These are phyloP conservation scores for Coniella lustricola DNA, from an alignment of 2,329 filamentous ascomycete species.

Conservation along the genomic window DNA sequence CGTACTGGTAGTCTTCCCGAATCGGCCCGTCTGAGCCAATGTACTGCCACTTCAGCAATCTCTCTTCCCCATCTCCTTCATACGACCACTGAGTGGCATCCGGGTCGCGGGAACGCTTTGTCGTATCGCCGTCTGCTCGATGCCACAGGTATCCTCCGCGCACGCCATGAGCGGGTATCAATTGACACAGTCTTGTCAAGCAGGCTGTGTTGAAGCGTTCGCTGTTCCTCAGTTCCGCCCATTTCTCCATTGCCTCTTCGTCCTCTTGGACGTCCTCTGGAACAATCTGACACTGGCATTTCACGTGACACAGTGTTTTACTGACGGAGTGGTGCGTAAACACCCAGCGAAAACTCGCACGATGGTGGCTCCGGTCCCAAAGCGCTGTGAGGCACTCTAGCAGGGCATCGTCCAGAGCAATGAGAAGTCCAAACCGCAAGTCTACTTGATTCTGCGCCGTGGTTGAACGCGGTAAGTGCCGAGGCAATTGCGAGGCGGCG, in stretches of 20 bases:
- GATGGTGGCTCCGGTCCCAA: background rate
- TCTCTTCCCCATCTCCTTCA: background rate
- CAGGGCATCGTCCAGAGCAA: conserved; percentile 5
- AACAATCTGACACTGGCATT: background rate
- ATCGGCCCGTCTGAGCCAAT: background rate
- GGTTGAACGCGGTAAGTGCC: background rate
- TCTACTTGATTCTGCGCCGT: background rate
- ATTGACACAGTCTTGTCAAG: background rate
- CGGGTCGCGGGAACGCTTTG: background rate
- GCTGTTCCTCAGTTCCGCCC: background rate
- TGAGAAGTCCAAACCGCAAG: background rate
- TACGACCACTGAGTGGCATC: background rate
- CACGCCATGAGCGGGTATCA: conserved; percentile 8
- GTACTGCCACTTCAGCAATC: background rate
- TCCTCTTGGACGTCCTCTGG: background rate
- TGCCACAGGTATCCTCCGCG: background rate
- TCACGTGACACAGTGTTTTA: no score
- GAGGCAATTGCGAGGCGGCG: background rate
- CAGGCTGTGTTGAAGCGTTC: conserved; percentile 3
- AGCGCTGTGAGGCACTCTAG: background rate
- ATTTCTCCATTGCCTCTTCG: background rate
- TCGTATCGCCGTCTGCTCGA: background rate
- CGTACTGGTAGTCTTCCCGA: background rate
- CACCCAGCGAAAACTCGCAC: conserved; percentile 4
- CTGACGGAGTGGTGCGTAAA: background rate